Conservation (phyloP, 2,329 filamentous ascomycete genomes). For the Fusarium sp. region DNA sequence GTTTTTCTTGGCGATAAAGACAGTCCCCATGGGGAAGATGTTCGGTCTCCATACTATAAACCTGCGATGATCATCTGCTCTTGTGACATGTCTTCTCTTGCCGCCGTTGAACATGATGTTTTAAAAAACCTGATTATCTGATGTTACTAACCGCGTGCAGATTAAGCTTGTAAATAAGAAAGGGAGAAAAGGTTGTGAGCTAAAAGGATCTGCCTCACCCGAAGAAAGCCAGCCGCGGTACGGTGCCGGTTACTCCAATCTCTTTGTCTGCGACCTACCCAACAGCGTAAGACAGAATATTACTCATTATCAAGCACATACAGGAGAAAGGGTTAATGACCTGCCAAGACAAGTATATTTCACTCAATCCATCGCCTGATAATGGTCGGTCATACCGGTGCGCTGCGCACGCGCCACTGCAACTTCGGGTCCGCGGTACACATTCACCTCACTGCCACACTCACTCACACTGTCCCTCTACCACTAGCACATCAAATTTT, state of each 20-base stretch:
- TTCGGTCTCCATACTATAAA: constrained; percentile 4
- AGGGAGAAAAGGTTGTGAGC: neutral
- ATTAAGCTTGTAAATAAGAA: constrained; percentile 22
- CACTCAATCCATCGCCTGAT: constrained; percentile 15
- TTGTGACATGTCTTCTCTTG: neutral
- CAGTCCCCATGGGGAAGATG: constrained; percentile 29
- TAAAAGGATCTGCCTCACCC: constrained; percentile 27
- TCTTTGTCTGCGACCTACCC: constrained; percentile 12
- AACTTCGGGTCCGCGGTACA: constrained; percentile 26
- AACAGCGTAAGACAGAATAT: too few relatives aligned
- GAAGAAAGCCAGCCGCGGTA: neutral
- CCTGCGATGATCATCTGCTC: neutral
- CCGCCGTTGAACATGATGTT: neutral
- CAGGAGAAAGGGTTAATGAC: too few relatives aligned
- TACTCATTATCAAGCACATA: neutral
- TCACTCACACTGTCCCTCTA: neutral
- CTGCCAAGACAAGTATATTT: neutral
- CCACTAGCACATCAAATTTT: neutral
- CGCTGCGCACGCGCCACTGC: constrained; percentile 11
- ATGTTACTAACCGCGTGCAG: constrained; percentile 1
- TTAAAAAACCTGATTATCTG: too few relatives aligned
- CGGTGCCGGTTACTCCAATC: neutral
- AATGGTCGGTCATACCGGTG: constrained; percentile 24
- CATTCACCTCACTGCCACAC: neutral
- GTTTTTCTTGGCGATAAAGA: constrained; percentile 29